Evolutionary conservation across 345 rosid genomes (phyloP), one percentile per base, ranked within the genome.

Genomic region (Camelina laxa): DNA sequence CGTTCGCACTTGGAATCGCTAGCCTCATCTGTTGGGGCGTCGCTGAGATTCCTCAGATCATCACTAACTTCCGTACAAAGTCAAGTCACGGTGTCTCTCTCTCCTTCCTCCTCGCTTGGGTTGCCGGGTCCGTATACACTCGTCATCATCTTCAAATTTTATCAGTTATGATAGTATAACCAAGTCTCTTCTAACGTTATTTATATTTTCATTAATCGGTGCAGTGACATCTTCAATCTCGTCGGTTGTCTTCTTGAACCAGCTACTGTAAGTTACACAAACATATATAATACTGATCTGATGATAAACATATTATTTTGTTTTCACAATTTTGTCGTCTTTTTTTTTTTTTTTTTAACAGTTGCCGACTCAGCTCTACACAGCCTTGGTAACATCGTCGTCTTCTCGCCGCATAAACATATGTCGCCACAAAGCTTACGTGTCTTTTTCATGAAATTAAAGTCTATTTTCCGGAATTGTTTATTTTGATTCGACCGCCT

Each of bases 71-170:
- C 80, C 87, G 77, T 64, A 75, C 96, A 64, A 94, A 94, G 78
- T 94, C 97, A 44, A 89, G 90, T 88, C 97, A 94, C 60, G 99
- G 97, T 12, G 97, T 94, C 67, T 94, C 97, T 36, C 93, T 92
- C 8, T 65, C 83, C 22, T 94, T 94, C 75, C 97, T 94, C 74
- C 90, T 92, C 67, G 90, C 99, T 76, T 95, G 99, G 97, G 85
- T 95, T 65, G 93, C 92, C 9, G 99, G 99, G 97, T 93, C 62
- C 42, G 87, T 75, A 65, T 56, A 47, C 33, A 38, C 41, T 38
- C 41, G 10, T 13, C 59, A 33, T 65, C 11, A 7, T 63, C 35
- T 16, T 41, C 13, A 12, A 41, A 38, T 27, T 7, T 38, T 8
- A n/a, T 15, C 12, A 36, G 41, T 36, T 9, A 2, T 35, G 31